Percentiles rank a stretch among this genome's conserved stretches.
phyloP scores from a whole-genome alignment of 306 rosid species.

The Citrullus mucosospermus region DNA sequence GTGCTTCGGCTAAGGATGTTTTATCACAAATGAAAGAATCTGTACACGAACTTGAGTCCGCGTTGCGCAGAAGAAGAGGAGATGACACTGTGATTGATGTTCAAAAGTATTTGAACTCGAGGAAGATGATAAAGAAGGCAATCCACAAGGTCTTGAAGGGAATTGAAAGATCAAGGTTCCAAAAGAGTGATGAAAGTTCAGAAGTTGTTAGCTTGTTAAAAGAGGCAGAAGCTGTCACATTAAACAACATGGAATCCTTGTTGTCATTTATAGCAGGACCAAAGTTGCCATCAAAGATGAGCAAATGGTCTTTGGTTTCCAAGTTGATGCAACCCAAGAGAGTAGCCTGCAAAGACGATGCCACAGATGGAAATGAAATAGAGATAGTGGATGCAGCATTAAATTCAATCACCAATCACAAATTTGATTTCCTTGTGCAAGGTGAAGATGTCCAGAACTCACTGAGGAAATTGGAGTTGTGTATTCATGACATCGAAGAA shows the following conservation, averaged over 20 bases:
- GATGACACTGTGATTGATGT: not conserved
- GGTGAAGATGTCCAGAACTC: not conserved
- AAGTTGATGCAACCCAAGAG: conserved; percentile 13
- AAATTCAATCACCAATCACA: not conserved
- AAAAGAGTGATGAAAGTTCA: conserved; percentile 2
- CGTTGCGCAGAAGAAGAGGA: conserved; percentile 10
- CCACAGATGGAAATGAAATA: not conserved
- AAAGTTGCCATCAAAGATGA: not conserved
- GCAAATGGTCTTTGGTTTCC: conserved; percentile 13
- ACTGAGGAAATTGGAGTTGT: not conserved
- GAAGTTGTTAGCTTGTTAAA: not conserved
- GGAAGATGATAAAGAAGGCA: conserved; percentile 15
- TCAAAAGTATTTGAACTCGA: not conserved
- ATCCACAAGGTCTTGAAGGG: conserved; percentile 13
- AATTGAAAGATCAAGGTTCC: not conserved
- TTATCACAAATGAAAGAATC: conserved; percentile 12
- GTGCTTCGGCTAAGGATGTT: conserved; percentile 9
- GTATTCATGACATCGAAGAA: conserved; percentile 5
- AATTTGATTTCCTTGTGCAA: not conserved
- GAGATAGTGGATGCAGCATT: conserved; percentile 11
- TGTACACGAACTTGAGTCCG: not conserved
- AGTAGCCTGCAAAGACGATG: conserved; percentile 4
- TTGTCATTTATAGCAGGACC: conserved; percentile 6
- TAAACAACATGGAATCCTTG: not conserved
- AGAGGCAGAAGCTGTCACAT: conserved; percentile 8